Evolutionary conservation across 2,329 filamentous ascomycete species (phyloP), one percentile per base, ranked within the genome.

Genomic region (Alternaria hordeiaustralica): DNA sequence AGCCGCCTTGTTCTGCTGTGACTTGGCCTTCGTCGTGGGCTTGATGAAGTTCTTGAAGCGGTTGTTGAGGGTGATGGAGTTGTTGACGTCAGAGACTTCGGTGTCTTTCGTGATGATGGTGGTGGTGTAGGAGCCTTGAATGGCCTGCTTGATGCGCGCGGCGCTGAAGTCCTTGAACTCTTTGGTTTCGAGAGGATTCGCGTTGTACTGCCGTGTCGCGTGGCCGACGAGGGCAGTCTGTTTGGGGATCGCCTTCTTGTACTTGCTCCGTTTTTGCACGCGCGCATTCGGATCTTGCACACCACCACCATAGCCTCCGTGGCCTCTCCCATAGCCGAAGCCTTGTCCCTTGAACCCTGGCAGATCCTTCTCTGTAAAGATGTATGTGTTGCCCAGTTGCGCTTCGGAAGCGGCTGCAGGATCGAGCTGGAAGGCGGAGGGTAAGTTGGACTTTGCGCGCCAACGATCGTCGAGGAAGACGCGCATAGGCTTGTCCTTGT

Each of bases 321-420:
- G 68, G 58, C 72, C 59, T 56, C 71, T 60, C 10, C 56, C 50
- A 21, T 75, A 70, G 6, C 73, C 72, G 45, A 71, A 73, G 33
- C 71, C 73, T 30, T 71, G 74, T 30, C 72, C 74, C 64, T 86
- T 86, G 81, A 89, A 94, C 41, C 92, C 92, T 1, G 94, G 92
- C 21, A 97, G 86, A 75, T 98, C 93, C 78, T 97, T 94, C 81
- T 99, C 96, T 44, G 92, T 94, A 77, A 99, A 99, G 60, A 98
- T 85, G 77, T 92, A 97, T 20, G 94, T 96, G 80, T 97, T 97
- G 74, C 88, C 88, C 33, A 95, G 88, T n/a, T 87, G 82, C 1
- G 70, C 67, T 44, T 88, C 87, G 23, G 87, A 89, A 2, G 66
- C 65, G 12, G 65, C 44, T 18, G 71, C 63, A 50, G 93, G 85